Conservation (phyloP, 2,329 filamentous ascomycete species). For the Tetracladium maxilliforme region DNA sequence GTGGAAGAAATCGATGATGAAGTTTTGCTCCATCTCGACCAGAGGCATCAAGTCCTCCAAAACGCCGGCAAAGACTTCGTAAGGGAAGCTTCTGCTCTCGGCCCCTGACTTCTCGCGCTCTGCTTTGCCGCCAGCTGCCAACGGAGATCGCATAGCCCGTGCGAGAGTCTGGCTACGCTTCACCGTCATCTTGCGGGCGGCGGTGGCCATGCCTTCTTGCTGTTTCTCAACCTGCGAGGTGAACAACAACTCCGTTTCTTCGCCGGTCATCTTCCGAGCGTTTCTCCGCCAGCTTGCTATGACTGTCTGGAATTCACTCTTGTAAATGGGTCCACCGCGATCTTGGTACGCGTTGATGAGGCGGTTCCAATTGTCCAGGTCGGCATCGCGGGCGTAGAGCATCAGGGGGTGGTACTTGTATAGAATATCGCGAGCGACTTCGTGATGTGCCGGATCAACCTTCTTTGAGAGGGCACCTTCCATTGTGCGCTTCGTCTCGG, state of each 20-base stretch:
- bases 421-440: constrained; percentile 54
- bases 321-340: constrained; percentile 63
- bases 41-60: constrained; percentile 72
- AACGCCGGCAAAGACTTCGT: constrained; percentile 67
- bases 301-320: constrained; percentile 67
- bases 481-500: constrained; percentile 39
- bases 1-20: constrained; percentile 94
- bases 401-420: constrained; percentile 85
- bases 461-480: constrained; percentile 44
- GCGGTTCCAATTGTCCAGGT: constrained; percentile 66
- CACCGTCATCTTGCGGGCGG: constrained; percentile 81
- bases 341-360: constrained; percentile 70
- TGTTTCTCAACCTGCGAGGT: constrained; percentile 75
- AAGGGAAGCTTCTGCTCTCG: constrained; percentile 56
- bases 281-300: constrained; percentile 67
- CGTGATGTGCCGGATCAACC: constrained; percentile 57
- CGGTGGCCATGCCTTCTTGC: constrained; percentile 59
- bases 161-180: constrained; percentile 84
- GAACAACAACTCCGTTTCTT: constrained; percentile 78
- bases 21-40: constrained; percentile 90
- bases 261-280: constrained; percentile 57
- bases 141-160: constrained; percentile 53
- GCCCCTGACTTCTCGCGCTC: constrained; percentile 40
- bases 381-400: constrained; percentile 77
- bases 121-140: constrained; percentile 35